Evolutionary conservation across 306 rosid species (phyloP).

Genomic region (Begonia peltatifolia): DNA sequence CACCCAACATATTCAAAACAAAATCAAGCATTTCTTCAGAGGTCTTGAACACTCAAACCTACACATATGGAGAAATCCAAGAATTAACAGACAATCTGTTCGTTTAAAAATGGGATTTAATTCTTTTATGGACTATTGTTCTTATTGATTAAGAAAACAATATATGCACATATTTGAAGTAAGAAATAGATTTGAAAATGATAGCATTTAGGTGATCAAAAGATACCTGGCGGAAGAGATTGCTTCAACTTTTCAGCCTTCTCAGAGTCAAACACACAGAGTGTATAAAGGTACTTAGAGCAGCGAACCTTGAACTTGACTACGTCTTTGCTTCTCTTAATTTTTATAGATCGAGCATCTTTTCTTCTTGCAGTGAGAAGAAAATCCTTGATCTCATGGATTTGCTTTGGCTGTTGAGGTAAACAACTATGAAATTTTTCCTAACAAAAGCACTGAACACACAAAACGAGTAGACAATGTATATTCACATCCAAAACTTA

Average conservation of each 20-base stretch:
- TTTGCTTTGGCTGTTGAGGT: constrained; percentile 63
- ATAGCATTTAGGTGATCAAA: no score
- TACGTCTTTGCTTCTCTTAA: constrained; percentile 66
- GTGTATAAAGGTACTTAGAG: constrained; percentile 88
- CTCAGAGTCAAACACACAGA: constrained; percentile 61
- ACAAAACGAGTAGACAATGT: no score
- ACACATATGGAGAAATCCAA: constrained; percentile 3
- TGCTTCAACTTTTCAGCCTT: constrained; percentile 89
- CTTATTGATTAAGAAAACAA: neutral
- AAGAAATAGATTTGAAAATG: neutral
- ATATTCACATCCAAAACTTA: no score
- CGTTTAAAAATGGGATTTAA: neutral
- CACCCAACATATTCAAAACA: neutral
- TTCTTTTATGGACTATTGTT: neutral
- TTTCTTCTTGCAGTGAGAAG: constrained; percentile 84
- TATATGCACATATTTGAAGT: neutral
- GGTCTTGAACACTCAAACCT: constrained; percentile 88
- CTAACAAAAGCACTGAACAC: no score
- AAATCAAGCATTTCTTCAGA: constrained; percentile 16
- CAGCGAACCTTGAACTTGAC: constrained; percentile 89
- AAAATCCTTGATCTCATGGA: constrained; percentile 84
- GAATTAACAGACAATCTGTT: neutral
- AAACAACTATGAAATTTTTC: no score
- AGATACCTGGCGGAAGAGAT: constrained; percentile 76
- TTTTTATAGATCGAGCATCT: constrained; percentile 75